These are phyloP conservation scores for Wickerhamomyces mucosus DNA, from an alignment of 805 yeast genomes.

Conservation along the genomic window DNA sequence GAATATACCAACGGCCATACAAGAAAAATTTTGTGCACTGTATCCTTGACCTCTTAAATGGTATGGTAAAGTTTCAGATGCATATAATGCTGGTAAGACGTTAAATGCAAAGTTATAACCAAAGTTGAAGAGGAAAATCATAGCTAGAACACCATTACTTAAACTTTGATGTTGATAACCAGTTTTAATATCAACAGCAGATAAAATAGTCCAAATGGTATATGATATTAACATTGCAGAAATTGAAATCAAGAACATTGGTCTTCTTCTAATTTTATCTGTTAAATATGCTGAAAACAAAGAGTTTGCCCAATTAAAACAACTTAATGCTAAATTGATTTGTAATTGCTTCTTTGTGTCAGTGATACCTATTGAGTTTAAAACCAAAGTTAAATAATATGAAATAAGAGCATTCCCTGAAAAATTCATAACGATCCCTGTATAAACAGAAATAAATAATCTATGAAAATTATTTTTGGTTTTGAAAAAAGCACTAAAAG, in stretches of 20 bases:
- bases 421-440: constrained; percentile 31
- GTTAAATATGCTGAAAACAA: constrained; percentile 17
- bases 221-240: constrained; percentile 26
- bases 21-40: constrained; percentile 10
- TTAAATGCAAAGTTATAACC: constrained; percentile 32
- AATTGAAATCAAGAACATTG: constrained; percentile 26
- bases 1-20: constrained; percentile 16
- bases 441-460: constrained; percentile 24
- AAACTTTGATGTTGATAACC: constrained; percentile 28
- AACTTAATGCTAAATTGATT: constrained; percentile 39
- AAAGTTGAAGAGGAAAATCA: constrained; percentile 36
- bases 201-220: constrained; percentile 33
- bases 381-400: constrained; percentile 40
- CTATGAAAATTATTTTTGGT: constrained; percentile 28
- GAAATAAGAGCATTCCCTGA: constrained; percentile 44
- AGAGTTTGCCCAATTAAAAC: constrained; percentile 30
- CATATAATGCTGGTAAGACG: constrained; percentile 36
- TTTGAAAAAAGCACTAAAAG: constrained; percentile 29
- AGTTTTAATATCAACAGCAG: constrained; percentile 34
- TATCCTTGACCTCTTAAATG: constrained; percentile 21
- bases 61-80: constrained; percentile 31
- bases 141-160: constrained; percentile 38
- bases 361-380: constrained; percentile 44
- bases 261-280: constrained; percentile 25
- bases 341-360: constrained; percentile 31